A percentile compares a stretch with the other conserved stretches of the same genome.
Evolutionary conservation across 1,284 basidiomycete species (phyloP).

Genomic region (Ceratobasidium theobromae): DNA sequence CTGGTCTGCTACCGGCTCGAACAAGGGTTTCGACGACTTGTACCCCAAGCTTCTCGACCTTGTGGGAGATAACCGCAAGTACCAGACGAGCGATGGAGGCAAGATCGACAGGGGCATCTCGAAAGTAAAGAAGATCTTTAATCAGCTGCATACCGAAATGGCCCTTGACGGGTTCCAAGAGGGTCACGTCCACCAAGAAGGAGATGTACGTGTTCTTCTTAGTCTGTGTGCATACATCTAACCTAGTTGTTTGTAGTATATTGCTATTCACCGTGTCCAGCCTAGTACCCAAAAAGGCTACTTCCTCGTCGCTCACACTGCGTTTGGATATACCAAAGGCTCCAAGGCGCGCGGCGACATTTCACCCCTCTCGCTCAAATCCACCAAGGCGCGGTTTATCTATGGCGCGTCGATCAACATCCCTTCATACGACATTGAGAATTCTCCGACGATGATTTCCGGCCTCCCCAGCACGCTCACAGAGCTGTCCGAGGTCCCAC

Average conservation of each 20-base stretch:
- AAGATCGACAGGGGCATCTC: slow-evolving; percentile 70
- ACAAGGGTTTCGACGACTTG: slow-evolving; percentile 95
- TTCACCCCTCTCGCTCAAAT: slow-evolving; percentile 77
- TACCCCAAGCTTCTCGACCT: slow-evolving; percentile 89
- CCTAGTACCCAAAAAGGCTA: slow-evolving; percentile 90
- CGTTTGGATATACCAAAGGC: slow-evolving; percentile 66
- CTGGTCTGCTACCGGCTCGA: slow-evolving; percentile 82
- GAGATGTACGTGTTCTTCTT: slow-evolving; percentile 62
- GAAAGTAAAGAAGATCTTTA: slow-evolving; percentile 78
- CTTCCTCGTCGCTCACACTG: slow-evolving; percentile 85
- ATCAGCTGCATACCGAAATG: slow-evolving; percentile 89
- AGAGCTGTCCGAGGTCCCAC: slow-evolving; percentile 59
- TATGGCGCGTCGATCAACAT: slow-evolving; percentile 76
- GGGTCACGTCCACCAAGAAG: slow-evolving; percentile 94
- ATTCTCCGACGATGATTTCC: slow-evolving; percentile 58
- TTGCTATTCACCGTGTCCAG: slow-evolving; percentile 86
- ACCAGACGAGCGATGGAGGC: slow-evolving; percentile 60
- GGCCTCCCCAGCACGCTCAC: slow-evolving; percentile 74
- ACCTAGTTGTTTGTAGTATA: slow-evolving; percentile 61
- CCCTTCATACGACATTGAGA: slow-evolving; percentile 58
- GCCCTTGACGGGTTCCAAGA: slow-evolving; percentile 77
- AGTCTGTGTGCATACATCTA: neutral
- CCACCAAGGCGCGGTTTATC: slow-evolving; percentile 77
- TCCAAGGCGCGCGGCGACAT: slow-evolving; percentile 80
- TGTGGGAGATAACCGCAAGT: slow-evolving; percentile 78